These are phyloP conservation scores for Fusarium sarcochroum DNA, from an alignment of 2,329 filamentous ascomycete species.

Conservation along the genomic window DNA sequence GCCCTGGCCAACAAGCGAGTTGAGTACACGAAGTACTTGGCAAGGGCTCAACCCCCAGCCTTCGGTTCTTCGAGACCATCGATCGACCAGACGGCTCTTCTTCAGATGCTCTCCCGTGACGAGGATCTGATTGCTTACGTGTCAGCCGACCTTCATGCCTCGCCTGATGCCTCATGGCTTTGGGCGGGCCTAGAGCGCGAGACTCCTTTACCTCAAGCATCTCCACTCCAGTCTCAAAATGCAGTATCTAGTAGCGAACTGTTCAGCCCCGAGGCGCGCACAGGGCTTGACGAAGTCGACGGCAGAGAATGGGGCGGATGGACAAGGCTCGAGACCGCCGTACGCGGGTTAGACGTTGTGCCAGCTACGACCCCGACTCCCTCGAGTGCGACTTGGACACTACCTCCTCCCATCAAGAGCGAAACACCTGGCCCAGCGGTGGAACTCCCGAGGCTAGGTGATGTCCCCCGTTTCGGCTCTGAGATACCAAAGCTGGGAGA, in stretches of 20 bases:
- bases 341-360: slow-evolving; percentile 51
- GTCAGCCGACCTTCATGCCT: slow-evolving; percentile 87
- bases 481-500: slow-evolving; percentile 46
- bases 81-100: slow-evolving; percentile 51
- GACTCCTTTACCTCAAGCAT: slow-evolving; percentile 49
- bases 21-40: slow-evolving; percentile 60
- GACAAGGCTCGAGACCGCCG: slow-evolving; percentile 75
- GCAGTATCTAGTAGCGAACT: slow-evolving; percentile 55
- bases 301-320: slow-evolving; percentile 83
- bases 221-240: slow-evolving; percentile 29
- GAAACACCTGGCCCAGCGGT: slow-evolving; percentile 50
- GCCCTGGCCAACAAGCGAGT: slow-evolving; percentile 70
- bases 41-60: slow-evolving; percentile 51
- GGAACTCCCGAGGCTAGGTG: slow-evolving; percentile 49
- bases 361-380: slow-evolving; percentile 50
- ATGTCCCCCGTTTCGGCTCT: slow-evolving; percentile 50
- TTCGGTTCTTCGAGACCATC: slow-evolving; percentile 51
- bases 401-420: slow-evolving; percentile 55
- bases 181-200: slow-evolving; percentile 77
- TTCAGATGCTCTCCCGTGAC: slow-evolving; percentile 66
- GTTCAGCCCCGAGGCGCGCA: slow-evolving; percentile 63
- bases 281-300: slow-evolving; percentile 69
- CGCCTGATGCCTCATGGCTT: slow-evolving; percentile 83
- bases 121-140: slow-evolving; percentile 92
- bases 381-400: slow-evolving; percentile 53